Evolutionary conservation across 306 rosid genomes (phyloP).

Genomic region (Gastrolobium villosum): DNA sequence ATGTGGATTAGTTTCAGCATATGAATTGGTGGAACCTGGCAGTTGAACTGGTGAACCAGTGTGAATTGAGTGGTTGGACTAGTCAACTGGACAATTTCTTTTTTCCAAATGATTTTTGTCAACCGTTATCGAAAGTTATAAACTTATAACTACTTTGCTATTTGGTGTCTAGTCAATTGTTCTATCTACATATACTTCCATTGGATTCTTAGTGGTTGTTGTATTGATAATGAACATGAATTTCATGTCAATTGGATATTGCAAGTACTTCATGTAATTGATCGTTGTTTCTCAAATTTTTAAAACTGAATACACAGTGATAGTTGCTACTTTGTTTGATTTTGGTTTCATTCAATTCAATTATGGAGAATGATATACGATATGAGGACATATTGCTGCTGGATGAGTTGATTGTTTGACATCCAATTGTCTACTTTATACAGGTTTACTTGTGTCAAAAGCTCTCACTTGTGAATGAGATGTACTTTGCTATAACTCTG

Average conservation of each 20-base stretch:
- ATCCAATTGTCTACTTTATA: slow-evolving; percentile 45
- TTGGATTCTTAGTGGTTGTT: slow-evolving; percentile 18
- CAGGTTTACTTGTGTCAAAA: slow-evolving; percentile 94
- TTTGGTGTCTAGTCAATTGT: slow-evolving; percentile 23
- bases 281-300: slow-evolving; percentile 1
- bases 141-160: slow-evolving; percentile 8
- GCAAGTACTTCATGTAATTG: slow-evolving; percentile 18
- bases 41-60: slow-evolving; percentile 15
- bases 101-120: neutral
- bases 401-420: slow-evolving; percentile 9
- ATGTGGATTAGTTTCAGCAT: slow-evolving; percentile 22
- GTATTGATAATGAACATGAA: slow-evolving; percentile 29
- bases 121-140: slow-evolving; percentile 17
- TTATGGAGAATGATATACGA: neutral
- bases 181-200: neutral
- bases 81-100: slow-evolving; percentile 12
- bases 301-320: neutral
- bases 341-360: slow-evolving; percentile 28
- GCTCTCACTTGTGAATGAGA: slow-evolving; percentile 91
- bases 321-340: slow-evolving; percentile 24
- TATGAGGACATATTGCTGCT: slow-evolving; percentile 20
- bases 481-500: slow-evolving; percentile 97
- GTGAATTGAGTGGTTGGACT: slow-evolving; percentile 27
- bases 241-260: slow-evolving; percentile 30
- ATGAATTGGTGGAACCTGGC: slow-evolving; percentile 17